phyloP scores from a whole-genome alignment of 2,329 filamentous ascomycete genomes.

The Teratosphaeria viscida region DNA sequence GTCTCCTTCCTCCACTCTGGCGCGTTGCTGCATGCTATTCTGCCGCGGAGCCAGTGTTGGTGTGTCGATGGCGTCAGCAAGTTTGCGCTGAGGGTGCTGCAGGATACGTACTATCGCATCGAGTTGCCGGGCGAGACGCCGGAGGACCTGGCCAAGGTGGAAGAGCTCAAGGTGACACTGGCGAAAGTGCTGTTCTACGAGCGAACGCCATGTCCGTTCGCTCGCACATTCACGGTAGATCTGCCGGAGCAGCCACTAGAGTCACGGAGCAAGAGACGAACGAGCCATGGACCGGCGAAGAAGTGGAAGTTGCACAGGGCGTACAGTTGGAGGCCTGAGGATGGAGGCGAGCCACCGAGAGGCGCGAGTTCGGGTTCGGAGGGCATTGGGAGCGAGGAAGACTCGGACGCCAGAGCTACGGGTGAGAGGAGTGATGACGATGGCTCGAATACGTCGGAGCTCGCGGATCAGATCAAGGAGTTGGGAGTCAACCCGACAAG shows the following conservation, averaged over 20 bases:
- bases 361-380: neutral
- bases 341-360: conserved; percentile 16
- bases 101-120: conserved; percentile 81
- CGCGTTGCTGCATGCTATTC: conserved; percentile 70
- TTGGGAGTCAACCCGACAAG: conserved; percentile 8
- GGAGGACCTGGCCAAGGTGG: conserved; percentile 54
- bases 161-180: conserved; percentile 58
- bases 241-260: conserved; percentile 59
- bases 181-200: conserved; percentile 72
- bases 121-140: conserved; percentile 61
- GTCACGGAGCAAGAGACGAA: conserved; percentile 53
- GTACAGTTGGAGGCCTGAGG: conserved; percentile 36
- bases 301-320: conserved; percentile 38
- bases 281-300: conserved; percentile 46
- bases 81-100: conserved; percentile 77
- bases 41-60: conserved; percentile 89
- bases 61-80: conserved; percentile 75
- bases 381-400: conserved; percentile 6
- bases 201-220: conserved; percentile 78
- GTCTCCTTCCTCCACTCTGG: conserved; percentile 84
- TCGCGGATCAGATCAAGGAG: conserved; percentile 2
- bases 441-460: neutral
- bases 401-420: conserved; percentile 2
- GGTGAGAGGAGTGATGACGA: conserved; percentile 4
- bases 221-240: conserved; percentile 62